Evolutionary conservation across 495 filamentous ascomycete species (phyloP), one percentile per base, ranked within the genome.

Genomic region (Neurospora africana): DNA sequence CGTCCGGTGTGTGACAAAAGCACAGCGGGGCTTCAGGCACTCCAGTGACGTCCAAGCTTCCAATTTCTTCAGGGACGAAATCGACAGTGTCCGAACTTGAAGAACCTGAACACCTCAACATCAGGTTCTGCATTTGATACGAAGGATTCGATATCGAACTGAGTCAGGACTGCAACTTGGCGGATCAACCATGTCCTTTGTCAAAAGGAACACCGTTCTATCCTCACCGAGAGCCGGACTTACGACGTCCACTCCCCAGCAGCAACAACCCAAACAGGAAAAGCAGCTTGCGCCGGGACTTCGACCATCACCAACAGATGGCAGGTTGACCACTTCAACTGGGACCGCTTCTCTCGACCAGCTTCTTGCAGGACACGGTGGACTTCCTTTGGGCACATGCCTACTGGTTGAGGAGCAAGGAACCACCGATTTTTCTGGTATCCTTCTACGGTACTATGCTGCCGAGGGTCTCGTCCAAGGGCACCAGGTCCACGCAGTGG

Each of bases 391-490:
- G 21, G 95, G 95, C 0, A 94, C 87, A 37, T 90, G 88, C 2
- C 76, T 98, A 5, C 80, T 99, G 27, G 81, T 98, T n/a, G 93
- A 94, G 76, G 95, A 99, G 75, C 92, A 90, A 75, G 95, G 95
- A 3, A 97, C 94, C 21, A 99, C 95, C 2, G 95, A 99, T 76
- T 99, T 95, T 82, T 91, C 92, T 0, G 93, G 93, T 1, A 86
- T 91, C 69, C 84, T 99, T 72, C 84, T 98, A 23, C 86, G 92
- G 65, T 97, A 94, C 78, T 98, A 93, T 83, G 96, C 93, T 2
- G 94, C 95, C 1, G 94, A 99, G 81, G 95, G 95, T 0, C 86
- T 98, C 4, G 88, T 97, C 19, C 96, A 99, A 79, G 94, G 93
- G 9, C 95, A 99, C 72, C 87, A 89, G 69, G 88, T 98, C 47